phyloP scores from a whole-genome alignment of 2,329 filamentous ascomycete genomes.

The Cercospora berteroae region DNA sequence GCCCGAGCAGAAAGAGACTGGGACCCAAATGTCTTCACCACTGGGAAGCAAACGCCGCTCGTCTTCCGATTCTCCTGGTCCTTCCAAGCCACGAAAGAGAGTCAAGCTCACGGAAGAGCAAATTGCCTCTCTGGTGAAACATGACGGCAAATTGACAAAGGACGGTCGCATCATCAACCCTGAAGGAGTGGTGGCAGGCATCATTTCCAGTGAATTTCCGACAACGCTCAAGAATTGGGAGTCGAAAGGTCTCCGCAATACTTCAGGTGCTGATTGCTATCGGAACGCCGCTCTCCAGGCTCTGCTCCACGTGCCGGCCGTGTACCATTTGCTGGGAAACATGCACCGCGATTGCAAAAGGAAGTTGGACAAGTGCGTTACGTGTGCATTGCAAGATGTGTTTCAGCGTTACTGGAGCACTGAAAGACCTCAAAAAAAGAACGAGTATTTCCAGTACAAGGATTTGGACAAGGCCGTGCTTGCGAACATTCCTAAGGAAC shows the following conservation, averaged over 20 bases:
- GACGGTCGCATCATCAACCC: not conserved
- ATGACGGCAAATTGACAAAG: not conserved
- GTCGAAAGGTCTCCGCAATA: slow-evolving; percentile 21
- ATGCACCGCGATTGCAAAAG: slow-evolving; percentile 14
- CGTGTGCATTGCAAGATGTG: not conserved
- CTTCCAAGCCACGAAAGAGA: not conserved
- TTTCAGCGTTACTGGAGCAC: not conserved
- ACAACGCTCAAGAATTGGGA: not conserved
- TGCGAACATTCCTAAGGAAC: not conserved
- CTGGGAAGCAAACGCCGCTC: not conserved
- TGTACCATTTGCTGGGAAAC: slow-evolving; percentile 14
- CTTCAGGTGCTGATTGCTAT: slow-evolving; percentile 14
- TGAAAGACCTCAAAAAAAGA: not conserved
- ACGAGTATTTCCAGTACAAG: not conserved
- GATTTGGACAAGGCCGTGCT: not conserved
- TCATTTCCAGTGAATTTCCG: not conserved
- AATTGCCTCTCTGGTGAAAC: not conserved
- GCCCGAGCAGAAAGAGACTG: not conserved
- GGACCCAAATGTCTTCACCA: not conserved
- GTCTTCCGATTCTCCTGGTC: not conserved
- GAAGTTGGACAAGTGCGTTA: not conserved
- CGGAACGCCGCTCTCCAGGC: slow-evolving; percentile 18
- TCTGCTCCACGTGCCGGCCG: slow-evolving; percentile 18
- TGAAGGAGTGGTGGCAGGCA: not conserved
- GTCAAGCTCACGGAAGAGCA: not conserved